Evolutionary conservation across 2,329 filamentous ascomycete species (phyloP), one percentile per base, ranked within the genome.

Genomic region (Diaporthe sp.): DNA sequence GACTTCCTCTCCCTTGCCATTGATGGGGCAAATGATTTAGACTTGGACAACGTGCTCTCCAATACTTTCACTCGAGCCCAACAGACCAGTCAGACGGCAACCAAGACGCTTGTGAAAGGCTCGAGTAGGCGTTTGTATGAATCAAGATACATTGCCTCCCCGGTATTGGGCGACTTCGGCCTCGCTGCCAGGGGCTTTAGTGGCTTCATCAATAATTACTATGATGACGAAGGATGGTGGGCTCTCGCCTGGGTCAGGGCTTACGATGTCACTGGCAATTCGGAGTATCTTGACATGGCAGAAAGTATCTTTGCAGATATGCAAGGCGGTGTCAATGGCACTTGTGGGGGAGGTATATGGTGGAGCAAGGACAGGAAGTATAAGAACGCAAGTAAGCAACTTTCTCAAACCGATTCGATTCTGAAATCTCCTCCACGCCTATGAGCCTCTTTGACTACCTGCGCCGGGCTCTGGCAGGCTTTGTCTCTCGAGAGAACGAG

Each of bases 171-270:
- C 67, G 75, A 77, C 22, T 74, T 77, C 34, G 76, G 77, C 44
- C 74, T 84, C 60, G 71, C 65, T 10, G 77, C 79, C 68, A 79
- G 82, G 44, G 85, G 85, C 17, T 87, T 84, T 78, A 80, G 84
- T 28, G 84, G 85, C 55, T 91, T 90, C 81, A 81, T 90, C 67
- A 89, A 91, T 78, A 85, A 87, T 58, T 91, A 85, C 78, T 92
- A 91, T 78, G 90, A 92, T 79, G 90, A 92, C 79, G 89, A 91
- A 81, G 87, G 90, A 46, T 92, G 90, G 90, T 92, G 91, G 91
- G 90, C 87, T 3, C 84, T 92, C 71, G 90, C 86, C 19, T 88
- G 89, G 85, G 88, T 92, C 75, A 85, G 87, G 55, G 84, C 87
- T 7, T 90, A 87, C 79, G 90, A 92, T 80, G 81, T 88, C 15